Percentiles rank a stretch among this genome's conserved stretches.
phyloP scores from a whole-genome alignment of 352 stramenopile species.

The Phytophthora podocarpi region DNA sequence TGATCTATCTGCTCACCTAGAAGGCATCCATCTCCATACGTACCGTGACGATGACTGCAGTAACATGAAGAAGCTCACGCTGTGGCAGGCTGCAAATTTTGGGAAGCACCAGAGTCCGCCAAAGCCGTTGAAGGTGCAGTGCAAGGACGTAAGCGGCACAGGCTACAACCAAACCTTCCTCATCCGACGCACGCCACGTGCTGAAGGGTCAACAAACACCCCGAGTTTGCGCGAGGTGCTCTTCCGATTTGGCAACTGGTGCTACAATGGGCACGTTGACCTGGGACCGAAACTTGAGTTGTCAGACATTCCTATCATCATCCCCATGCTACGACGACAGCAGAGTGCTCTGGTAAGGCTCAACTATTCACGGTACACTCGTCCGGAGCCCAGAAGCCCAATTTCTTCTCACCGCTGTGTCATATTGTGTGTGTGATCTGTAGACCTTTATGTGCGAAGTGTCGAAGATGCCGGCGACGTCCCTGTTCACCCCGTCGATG shows the following conservation, averaged over 20 bases:
- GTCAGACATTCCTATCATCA: constrained; percentile 93
- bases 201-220: constrained; percentile 30
- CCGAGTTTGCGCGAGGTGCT: constrained; percentile 90
- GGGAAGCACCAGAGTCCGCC: constrained; percentile 62
- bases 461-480: constrained; percentile 88
- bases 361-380: neutral
- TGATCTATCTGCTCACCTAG: constrained; percentile 88
- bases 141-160: constrained; percentile 80
- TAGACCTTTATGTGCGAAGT: constrained; percentile 94
- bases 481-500: constrained; percentile 89
- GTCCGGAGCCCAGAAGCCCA: neutral
- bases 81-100: constrained; percentile 86
- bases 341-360: constrained; percentile 86
- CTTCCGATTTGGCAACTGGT: constrained; percentile 96
- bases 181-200: constrained; percentile 67
- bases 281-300: constrained; percentile 90
- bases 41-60: constrained; percentile 81
- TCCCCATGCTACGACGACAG: constrained; percentile 93
- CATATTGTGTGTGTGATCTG: constrained; percentile 1
- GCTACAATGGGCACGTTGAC: constrained; percentile 94
- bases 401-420: too few relatives aligned
- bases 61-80: constrained; percentile 92
- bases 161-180: constrained; percentile 89
- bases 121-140: constrained; percentile 84
- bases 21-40: constrained; percentile 88